Evolutionary conservation across 2,329 filamentous ascomycete genomes (phyloP).

Genomic region (Talaromyces sp.): DNA sequence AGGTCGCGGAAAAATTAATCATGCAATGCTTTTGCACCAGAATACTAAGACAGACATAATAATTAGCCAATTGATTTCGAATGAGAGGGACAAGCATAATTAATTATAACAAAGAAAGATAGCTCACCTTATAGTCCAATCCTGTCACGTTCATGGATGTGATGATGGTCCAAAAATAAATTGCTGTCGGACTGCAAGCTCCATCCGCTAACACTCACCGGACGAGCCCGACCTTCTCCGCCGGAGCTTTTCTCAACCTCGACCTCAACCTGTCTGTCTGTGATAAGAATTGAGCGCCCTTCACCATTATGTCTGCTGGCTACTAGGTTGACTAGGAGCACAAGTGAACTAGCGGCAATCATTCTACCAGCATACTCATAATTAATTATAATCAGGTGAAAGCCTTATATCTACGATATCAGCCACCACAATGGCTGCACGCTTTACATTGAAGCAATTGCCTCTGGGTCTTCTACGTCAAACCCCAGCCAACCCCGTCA

Average conservation of each 20-base stretch:
- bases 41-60: neutral
- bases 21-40: neutral
- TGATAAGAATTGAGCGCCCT: neutral
- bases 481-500: slow-evolving; percentile 27
- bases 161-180: neutral
- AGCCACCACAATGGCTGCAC: slow-evolving; percentile 32
- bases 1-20: neutral
- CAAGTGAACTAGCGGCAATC: neutral
- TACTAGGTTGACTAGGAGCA: neutral
- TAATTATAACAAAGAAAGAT: neutral
- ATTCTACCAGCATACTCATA: neutral
- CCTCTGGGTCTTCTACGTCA: slow-evolving; percentile 36
- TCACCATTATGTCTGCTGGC: slow-evolving; percentile 4
- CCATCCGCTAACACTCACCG: slow-evolving; percentile 36
- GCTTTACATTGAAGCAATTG: slow-evolving; percentile 31
- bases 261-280: slow-evolving; percentile 9
- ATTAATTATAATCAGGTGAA: neutral
- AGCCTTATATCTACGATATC: neutral
- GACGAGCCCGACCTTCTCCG: slow-evolving; percentile 17
- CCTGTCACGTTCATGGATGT: neutral
- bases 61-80: neutral
- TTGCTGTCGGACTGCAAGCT: slow-evolving; percentile 22
- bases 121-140: neutral
- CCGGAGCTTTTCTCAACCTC: slow-evolving; percentile 22
- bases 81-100: neutral